Percentiles rank a stretch among this genome's conserved stretches.
Evolutionary conservation across 805 yeast species (phyloP).

Genomic region (Candida lessepsii): DNA sequence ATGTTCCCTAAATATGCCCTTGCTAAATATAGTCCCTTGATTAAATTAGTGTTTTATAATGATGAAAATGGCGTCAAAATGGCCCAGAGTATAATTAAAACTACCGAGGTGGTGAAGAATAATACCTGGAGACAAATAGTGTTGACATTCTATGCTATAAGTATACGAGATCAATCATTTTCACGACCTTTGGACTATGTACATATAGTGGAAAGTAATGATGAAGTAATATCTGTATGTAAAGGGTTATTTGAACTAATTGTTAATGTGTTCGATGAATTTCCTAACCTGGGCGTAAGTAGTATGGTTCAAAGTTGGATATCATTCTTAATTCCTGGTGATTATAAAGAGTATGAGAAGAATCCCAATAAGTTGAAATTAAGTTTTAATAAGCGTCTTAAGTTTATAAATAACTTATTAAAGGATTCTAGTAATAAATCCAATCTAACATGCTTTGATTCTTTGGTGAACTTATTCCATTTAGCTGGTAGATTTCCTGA

Average conservation of each 20-base stretch:
- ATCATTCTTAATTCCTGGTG: conserved; percentile 32
- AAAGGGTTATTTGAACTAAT: conserved; percentile 34
- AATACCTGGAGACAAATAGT: conserved; percentile 37
- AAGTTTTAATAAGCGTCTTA: conserved; percentile 37
- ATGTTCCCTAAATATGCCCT: conserved; percentile 23
- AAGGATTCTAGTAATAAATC: conserved; percentile 26
- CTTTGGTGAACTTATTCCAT: conserved; percentile 34
- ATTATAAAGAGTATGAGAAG: conserved; percentile 31
- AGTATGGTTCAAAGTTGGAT: conserved; percentile 30
- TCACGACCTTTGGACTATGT: conserved; percentile 37
- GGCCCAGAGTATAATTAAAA: conserved; percentile 22
- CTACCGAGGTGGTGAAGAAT: conserved; percentile 29
- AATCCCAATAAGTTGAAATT: conserved; percentile 31
- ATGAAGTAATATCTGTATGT: conserved; percentile 24
- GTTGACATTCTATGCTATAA: conserved; percentile 29
- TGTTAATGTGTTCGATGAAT: conserved; percentile 29
- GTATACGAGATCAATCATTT: conserved; percentile 36
- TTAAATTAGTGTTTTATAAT: conserved; percentile 32
- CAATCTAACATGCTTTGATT: conserved; percentile 34
- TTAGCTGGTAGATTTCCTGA: conserved; percentile 33
- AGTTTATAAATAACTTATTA: conserved; percentile 27
- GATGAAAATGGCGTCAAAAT: conserved; percentile 22
- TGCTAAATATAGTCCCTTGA: conserved; percentile 33
- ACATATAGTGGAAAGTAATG: conserved; percentile 19
- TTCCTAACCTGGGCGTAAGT: conserved; percentile 15